Percentiles rank a stretch among this genome's conserved stretches.
These are phyloP conservation scores for Arachnomyces sp. DNA, from an alignment of 2,329 filamentous ascomycete species.

Conservation along the genomic window DNA sequence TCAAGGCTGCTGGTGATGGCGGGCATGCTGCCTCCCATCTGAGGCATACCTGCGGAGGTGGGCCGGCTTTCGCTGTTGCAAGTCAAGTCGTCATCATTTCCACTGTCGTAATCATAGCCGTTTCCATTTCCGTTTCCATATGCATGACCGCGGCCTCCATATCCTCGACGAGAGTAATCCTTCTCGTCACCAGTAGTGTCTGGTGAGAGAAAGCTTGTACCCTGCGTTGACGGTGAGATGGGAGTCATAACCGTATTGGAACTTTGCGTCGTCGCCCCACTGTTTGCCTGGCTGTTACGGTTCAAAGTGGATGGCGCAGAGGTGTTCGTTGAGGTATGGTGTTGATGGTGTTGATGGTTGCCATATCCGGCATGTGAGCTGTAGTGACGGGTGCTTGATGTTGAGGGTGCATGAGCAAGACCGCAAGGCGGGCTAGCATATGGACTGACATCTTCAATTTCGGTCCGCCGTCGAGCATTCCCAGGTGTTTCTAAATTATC, in stretches of 20 bases:
- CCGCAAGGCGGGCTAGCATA: no score
- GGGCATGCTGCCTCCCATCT: no score
- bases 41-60: slow-evolving; percentile 19
- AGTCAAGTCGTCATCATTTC: slow-evolving; percentile 8
- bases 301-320: slow-evolving; percentile 27
- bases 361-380: neutral
- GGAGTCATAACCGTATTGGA: slow-evolving; percentile 30
- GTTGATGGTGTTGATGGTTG: slow-evolving; percentile 22
- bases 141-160: neutral
- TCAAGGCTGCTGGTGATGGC: no score
- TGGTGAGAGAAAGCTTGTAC: slow-evolving; percentile 35
- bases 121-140: no score
- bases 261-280: slow-evolving; percentile 27
- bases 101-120: slow-evolving; percentile 3
- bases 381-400: no score
- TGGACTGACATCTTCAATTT: no score
- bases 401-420: no score
- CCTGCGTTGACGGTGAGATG: slow-evolving; percentile 37
- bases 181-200: slow-evolving; percentile 34
- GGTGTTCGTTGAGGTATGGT: slow-evolving; percentile 28
- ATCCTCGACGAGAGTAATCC: slow-evolving; percentile 17
- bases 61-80: slow-evolving; percentile 15
- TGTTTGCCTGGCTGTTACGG: slow-evolving; percentile 29
- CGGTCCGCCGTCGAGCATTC: slow-evolving; percentile 4
- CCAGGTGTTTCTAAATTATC: slow-evolving; percentile 9